Base-by-base conservation (phyloP, 2,329 filamentous ascomycete genomes). In the Achaetomium macrosporum region DNA sequence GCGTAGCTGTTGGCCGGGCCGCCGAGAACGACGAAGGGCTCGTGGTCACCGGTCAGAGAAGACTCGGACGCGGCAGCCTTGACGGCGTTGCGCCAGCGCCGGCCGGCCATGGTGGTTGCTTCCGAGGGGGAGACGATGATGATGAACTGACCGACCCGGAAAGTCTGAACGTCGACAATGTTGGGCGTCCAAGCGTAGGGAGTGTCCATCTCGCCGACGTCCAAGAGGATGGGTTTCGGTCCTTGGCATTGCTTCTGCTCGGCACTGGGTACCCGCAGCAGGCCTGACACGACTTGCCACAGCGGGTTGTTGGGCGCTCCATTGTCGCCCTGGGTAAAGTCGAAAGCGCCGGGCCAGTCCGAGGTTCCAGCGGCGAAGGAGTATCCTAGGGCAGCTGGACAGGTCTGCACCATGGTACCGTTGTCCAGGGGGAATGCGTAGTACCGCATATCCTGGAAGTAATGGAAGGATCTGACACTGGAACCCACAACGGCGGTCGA, bases 181-280 rank as follows among this genome's bases (percentile, higher is more conserved):
- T 96, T 95, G 4, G 91, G 88, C 0, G 83, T 81, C 91, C 91
- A 96, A 2, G 81, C 75, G 66, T 96, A 96, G 0, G 91, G 91
- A 16, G 69, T 69, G 17, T 76, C 75, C 44, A 88, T 81, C 65
- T 89, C 83, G 53, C 91, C 91, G 2, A 95, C 88, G 63, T 96
- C 90, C 6, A 96, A 79, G 1, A 96, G 77, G 50, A 96, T 83
- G 0, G 88, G 85, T 67, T 96, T 96, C 1, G 87, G 85, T 12
- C 76, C 73, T 63, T 96, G 91, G 66, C 91, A 96, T 2, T 73
- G 75, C 40, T 76, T 75, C 66, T 96, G 91, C 48, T 82, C 75
- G 6, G 81, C 68, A 2, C 78, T 82, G 0, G 91, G 90, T 11
- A 77, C 74, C 54, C 85, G 84, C 35, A 96, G 73, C 15, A 88